Evolutionary conservation across 1,284 basidiomycete species (phyloP), one percentile per base, ranked within the genome.

Genomic region (Macrocystidia cucumis): DNA sequence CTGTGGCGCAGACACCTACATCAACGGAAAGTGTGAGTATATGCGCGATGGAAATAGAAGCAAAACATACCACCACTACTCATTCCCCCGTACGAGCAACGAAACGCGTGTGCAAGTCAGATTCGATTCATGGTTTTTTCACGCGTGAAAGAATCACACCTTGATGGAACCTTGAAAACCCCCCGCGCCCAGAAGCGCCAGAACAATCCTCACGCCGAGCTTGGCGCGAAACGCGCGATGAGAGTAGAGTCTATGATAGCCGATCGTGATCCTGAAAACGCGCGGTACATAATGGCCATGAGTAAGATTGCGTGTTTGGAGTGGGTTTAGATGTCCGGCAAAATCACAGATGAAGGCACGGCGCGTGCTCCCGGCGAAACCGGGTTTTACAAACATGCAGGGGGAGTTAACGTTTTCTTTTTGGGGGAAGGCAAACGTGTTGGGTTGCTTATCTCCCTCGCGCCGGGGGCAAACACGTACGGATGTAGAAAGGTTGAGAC

Each of bases 161-260:
- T 65, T 62, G 34, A 65, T 60, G 25, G 57, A 63, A 9, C 62
- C 61, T 44, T 65, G 59, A 39, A 63, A 84, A 0, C 75, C 86
- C 35, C 79, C 73, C 6, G 78, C 75, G 0, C 84, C 85, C 47
- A 87, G 60, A 13, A 70, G 57, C 14, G 82, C 76, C 18, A 89
- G 57, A 13, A 72, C 52, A 9, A 78, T 44, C 5, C 82, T 67
- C 17, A 85, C 69, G 3, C 62, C 62, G 7, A 71, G 43, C 1
- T 61, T 59, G 2, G 84, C 83, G 6, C 67, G 66, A 54, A 84
- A 87, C 0, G 82, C 69, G 2, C 72, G 68, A 50, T 88, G 84
- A 2, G 81, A 83, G 60, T 83, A 87, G 13, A 88, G 57, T 17
- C 84, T 67, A 50, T 88, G 84, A 52, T 88, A 87, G 2, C 84